A percentile compares a stretch with the other conserved stretches of the same genome.
Conservation (phyloP, 148 eudicot species). For the Rhododendron henanense region DNA sequence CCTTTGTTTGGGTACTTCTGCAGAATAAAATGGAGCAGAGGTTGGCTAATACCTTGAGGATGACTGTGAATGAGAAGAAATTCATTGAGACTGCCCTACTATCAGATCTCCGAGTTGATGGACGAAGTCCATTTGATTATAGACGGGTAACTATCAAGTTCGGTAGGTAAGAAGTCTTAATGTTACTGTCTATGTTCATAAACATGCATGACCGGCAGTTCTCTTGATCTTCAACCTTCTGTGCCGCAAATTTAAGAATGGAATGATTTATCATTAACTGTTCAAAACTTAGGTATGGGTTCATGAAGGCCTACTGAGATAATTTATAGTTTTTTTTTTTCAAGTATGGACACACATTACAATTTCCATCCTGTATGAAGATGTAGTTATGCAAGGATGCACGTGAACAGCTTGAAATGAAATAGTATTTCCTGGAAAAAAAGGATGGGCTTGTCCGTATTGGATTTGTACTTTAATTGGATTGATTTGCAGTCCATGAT, state of each 20-base stretch:
- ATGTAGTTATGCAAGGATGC: not conserved
- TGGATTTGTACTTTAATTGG: not conserved
- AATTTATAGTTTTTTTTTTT: not conserved
- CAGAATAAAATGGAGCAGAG: constrained; percentile 64
- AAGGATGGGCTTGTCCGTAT: not conserved
- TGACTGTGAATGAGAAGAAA: constrained; percentile 83
- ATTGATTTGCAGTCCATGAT: not conserved
- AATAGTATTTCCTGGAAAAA: not conserved
- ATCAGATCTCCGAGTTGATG: constrained; percentile 77
- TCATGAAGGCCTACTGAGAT: too few relatives aligned
- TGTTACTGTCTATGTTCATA: not conserved
- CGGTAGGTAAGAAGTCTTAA: constrained; percentile 53
- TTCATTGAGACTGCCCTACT: constrained; percentile 74
- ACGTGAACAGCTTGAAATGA: not conserved
- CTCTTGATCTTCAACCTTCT: not conserved
- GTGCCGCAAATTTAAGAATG: not conserved
- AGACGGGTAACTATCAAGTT: constrained; percentile 66
- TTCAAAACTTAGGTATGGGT: not conserved
- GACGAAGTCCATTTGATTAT: constrained; percentile 73
- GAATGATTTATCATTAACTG: not conserved
- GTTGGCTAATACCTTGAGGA: constrained; percentile 66
- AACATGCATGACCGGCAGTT: not conserved
- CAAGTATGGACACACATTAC: not conserved
- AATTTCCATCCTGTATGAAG: not conserved
- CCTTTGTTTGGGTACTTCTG: not conserved